Conservation (phyloP, 768 basidiomycete species). For the Paxillus rubicundulus region DNA sequence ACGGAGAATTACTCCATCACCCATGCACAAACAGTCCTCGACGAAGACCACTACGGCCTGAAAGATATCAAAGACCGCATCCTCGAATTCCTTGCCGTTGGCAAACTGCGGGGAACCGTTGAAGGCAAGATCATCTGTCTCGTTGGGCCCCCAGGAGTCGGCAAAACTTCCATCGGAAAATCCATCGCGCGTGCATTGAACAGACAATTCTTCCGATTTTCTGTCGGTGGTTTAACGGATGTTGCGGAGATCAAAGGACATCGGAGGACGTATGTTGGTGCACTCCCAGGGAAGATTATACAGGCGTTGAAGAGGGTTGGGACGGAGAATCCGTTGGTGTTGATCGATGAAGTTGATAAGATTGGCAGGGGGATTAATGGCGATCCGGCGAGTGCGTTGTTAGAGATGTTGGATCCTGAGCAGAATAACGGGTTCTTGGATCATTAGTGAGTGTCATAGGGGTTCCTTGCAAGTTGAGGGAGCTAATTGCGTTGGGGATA, state of each 20-base stretch:
- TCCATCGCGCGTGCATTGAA: conserved; percentile 89
- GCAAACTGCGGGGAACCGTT: conserved; percentile 90
- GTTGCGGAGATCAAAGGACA: conserved; percentile 99
- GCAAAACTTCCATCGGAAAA: conserved; percentile 96
- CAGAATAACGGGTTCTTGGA: conserved; percentile 94
- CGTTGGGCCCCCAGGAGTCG: conserved; percentile 95
- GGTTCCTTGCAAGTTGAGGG: neutral
- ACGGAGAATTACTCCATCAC: conserved; percentile 88
- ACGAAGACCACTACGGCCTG: conserved; percentile 93
- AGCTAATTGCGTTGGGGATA: conserved; percentile 5
- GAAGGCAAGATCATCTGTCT: conserved; percentile 98
- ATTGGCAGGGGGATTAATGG: conserved; percentile 90
- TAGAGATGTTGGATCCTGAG: conserved; percentile 94
- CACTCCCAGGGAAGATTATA: conserved; percentile 92
- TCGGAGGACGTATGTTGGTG: conserved; percentile 93
- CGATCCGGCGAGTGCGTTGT: conserved; percentile 84
- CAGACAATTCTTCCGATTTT: conserved; percentile 94
- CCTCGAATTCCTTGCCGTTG: conserved; percentile 93
- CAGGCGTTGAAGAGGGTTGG: conserved; percentile 92
- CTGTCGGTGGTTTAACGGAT: conserved; percentile 94
- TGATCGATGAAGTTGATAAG: conserved; percentile 97
- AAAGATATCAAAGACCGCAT: conserved; percentile 92
- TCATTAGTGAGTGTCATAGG: conserved; percentile 71
- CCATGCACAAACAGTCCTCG: conserved; percentile 79
- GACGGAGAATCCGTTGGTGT: conserved; percentile 89